These are phyloP conservation scores for Margaritispora aquatica DNA, from an alignment of 495 filamentous ascomycete species.

Conservation along the genomic window DNA sequence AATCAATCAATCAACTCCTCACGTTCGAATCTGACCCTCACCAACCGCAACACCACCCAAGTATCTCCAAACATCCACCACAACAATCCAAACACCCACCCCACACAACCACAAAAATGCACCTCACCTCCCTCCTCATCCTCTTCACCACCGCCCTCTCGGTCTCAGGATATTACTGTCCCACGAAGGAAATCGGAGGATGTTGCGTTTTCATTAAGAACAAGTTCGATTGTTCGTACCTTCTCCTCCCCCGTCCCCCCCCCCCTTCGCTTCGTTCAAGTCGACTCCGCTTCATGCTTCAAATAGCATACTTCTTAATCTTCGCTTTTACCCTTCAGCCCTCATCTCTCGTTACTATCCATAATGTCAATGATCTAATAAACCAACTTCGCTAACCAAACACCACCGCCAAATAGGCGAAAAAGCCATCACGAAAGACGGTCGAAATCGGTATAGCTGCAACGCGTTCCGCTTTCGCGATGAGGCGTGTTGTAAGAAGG, in stretches of 20 bases:
- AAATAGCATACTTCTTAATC: too few species aligned
- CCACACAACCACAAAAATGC: background rate
- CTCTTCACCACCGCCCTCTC: background rate
- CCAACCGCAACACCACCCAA: too few species aligned
- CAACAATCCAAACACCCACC: too few species aligned
- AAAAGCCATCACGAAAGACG: background rate
- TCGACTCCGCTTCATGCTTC: too few species aligned
- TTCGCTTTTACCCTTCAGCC: too few species aligned
- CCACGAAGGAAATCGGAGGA: background rate
- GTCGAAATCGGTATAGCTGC: background rate
- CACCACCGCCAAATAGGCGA: background rate
- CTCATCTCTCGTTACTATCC: too few species aligned
- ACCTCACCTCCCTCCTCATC: background rate
- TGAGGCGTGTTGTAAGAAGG: background rate
- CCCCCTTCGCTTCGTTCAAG: background rate
- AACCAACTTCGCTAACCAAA: too few species aligned
- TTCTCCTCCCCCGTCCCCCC: background rate
- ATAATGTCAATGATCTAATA: too few species aligned
- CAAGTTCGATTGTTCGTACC: background rate
- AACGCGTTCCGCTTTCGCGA: background rate
- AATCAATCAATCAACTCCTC: too few species aligned
- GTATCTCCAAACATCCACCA: too few species aligned
- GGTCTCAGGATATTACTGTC: background rate
- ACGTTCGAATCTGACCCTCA: too few species aligned
- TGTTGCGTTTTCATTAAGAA: background rate